These are phyloP conservation scores for Emergomyces pasteurianus DNA, from an alignment of 2,329 filamentous ascomycete genomes.

Conservation along the genomic window DNA sequence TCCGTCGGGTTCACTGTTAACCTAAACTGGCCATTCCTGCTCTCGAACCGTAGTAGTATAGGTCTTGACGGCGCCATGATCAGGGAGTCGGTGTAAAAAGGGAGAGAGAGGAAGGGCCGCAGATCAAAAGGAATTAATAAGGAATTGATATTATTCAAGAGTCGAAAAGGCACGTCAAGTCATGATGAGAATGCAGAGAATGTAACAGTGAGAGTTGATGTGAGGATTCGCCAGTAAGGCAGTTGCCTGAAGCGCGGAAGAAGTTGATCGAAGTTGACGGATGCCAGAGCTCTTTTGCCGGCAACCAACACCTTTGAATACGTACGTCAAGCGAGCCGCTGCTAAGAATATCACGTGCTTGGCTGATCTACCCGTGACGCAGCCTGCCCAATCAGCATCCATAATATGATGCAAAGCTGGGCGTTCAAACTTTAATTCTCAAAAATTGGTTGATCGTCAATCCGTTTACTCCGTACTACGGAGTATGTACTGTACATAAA, in stretches of 20 bases:
- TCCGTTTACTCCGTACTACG: too few relatives aligned
- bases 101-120: not conserved
- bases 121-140: not conserved
- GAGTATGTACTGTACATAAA: not conserved
- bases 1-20: conserved; percentile 63
- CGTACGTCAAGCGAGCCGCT: too few relatives aligned
- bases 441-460: too few relatives aligned
- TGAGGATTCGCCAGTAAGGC: not conserved
- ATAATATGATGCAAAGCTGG: too few relatives aligned
- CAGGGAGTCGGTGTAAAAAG: not conserved
- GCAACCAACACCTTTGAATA: too few relatives aligned
- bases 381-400: too few relatives aligned
- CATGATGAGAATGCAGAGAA: not conserved
- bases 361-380: too few relatives aligned
- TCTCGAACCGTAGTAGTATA: conserved; percentile 80
- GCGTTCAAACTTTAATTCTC: not conserved
- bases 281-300: not conserved
- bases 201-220: not conserved
- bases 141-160: too few relatives aligned
- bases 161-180: not conserved
- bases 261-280: not conserved
- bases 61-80: conserved; percentile 29
- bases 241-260: not conserved
- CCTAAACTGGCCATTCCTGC: conserved; percentile 85
- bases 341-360: not conserved